These are phyloP conservation scores for Botrytis medusae DNA, from an alignment of 2,329 filamentous ascomycete genomes.

Conservation along the genomic window DNA sequence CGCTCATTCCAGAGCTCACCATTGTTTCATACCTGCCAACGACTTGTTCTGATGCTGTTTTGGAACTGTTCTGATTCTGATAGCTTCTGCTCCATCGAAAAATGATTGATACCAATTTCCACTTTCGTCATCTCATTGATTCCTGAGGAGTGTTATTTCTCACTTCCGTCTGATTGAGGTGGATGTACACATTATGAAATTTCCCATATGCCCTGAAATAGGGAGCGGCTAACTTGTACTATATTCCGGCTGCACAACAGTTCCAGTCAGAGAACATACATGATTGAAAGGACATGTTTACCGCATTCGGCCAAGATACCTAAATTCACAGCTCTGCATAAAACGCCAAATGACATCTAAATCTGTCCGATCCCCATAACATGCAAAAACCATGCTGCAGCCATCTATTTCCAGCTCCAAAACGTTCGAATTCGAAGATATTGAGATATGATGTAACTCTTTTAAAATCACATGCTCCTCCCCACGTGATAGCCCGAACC, in stretches of 20 bases:
- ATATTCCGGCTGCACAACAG: not conserved
- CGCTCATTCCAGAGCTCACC: not conserved
- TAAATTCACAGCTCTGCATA: too few relatives aligned
- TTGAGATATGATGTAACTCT: accelerated
- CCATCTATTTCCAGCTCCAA: not conserved
- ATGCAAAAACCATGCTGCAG: too few relatives aligned
- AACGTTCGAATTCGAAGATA: not conserved
- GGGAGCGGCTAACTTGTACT: accelerated
- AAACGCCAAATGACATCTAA: not conserved
- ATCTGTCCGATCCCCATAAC: not conserved
- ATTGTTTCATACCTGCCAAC: not conserved
- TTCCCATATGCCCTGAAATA: accelerated
- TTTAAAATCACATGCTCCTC: accelerated
- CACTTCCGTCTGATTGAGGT: not conserved
- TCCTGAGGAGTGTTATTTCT: not conserved
- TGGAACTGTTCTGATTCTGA: not conserved
- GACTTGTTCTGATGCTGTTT: not conserved
- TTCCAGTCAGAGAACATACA: not conserved
- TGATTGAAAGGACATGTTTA: not conserved
- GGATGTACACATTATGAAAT: not conserved
- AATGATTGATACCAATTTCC: not conserved
- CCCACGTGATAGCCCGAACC: not conserved
- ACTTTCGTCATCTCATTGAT: not conserved
- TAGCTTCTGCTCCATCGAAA: not conserved
- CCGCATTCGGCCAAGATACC: not conserved